Evolutionary conservation across 2,329 filamentous ascomycete genomes (phyloP), one percentile per base, ranked within the genome.

Genomic region (Apiospora arundinis): DNA sequence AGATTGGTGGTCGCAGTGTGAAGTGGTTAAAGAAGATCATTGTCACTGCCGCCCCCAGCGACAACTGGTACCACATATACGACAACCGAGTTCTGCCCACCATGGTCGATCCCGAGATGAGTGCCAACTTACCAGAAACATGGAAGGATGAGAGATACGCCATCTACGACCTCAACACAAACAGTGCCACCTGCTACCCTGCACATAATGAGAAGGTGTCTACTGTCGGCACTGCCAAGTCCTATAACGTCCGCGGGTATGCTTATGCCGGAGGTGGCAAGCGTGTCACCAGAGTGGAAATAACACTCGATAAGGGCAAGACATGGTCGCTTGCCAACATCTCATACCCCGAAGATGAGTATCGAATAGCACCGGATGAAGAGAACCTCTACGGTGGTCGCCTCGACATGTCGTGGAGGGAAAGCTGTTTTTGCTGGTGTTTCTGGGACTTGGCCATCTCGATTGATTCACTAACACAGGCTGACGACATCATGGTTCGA

Each of bases 51-150:
- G 85, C 87, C 32, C 94, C 95, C 0, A 97, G 94, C 78, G 92
- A 95, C 74, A 97, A 97, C 78, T 97, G 94, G 94, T 97, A 97
- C 77, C 95, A 98, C 81, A 94, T 97, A 73, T 95, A 96, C 81
- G 95, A 98, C 80, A 98, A 98, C 79, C 87, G 94, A 72, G 94
- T 98, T 1, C 83, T 98, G 49, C 95, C 95, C 74, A 97, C 94
- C 0, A 95, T 91, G 88, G 87, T 97, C 21, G 92, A 91, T 14
- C 94, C 95, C 0, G 94, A 97, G 75, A 91, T 92, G 78, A 92
- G 93, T 72, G 91, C 91, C 1, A 89, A 92, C 73, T 85, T 95
- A 69, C 89, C 90, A 0, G 89, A 92, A 28, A 93, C 91, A 84
- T 98, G 95, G 95, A 92, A 85, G 76, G 95, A 98, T 79, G 95